Evolutionary conservation across 306 rosid genomes (phyloP).

Genomic region (Fagus sylvatica): DNA sequence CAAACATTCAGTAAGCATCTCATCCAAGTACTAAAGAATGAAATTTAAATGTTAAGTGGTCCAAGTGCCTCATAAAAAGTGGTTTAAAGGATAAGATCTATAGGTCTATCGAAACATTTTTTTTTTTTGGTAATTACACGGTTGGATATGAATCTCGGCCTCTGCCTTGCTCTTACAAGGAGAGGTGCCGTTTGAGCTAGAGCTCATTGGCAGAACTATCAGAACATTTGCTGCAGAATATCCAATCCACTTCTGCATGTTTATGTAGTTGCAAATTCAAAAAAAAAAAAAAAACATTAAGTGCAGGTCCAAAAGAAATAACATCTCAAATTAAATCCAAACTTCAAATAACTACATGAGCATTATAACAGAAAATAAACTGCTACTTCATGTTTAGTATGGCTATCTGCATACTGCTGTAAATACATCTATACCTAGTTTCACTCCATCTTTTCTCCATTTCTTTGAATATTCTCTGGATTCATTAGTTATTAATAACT

Average conservation of each 20-base stretch:
- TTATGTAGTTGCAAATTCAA: not conserved
- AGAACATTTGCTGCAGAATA: not conserved
- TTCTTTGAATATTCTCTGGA: not conserved
- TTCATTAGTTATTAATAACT: not conserved
- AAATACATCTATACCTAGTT: not conserved
- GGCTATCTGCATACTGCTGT: not conserved
- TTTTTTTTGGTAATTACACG: no score
- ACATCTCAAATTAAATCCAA: not conserved
- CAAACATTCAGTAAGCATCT: not conserved
- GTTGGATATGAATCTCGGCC: no score
- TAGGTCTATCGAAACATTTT: no score
- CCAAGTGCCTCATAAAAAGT: not conserved
- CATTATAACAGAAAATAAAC: not conserved
- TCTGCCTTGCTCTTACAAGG: no score
- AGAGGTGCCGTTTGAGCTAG: no score
- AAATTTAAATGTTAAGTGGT: not conserved
- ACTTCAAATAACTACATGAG: not conserved
- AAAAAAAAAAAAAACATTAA: not conserved
- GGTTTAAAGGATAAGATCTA: not conserved
- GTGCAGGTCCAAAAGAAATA: not conserved
- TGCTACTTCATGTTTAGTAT: not conserved
- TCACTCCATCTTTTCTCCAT: not conserved
- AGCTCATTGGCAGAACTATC: not conserved
- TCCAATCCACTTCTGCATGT: not conserved
- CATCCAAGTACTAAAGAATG: not conserved